These are phyloP conservation scores for Alectoria sarmentosa DNA, from an alignment of 495 filamentous ascomycete species.

Conservation along the genomic window DNA sequence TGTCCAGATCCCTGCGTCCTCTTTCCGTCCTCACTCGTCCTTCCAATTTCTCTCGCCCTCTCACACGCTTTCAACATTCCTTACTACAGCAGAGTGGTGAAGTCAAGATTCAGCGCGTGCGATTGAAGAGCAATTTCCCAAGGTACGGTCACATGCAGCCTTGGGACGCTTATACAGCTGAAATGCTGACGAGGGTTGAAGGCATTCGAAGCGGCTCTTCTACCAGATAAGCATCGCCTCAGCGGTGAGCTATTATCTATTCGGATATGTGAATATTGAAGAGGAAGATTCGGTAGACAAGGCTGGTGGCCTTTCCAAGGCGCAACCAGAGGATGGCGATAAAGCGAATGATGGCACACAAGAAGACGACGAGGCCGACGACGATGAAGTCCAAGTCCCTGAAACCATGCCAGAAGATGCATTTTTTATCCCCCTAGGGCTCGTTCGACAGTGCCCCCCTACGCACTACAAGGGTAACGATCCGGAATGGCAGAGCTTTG, in stretches of 20 bases:
- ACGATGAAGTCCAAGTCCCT: conserved; percentile 24
- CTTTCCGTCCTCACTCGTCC: conserved; percentile 21
- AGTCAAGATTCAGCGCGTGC: conserved; percentile 9
- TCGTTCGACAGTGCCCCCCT: conserved; percentile 41
- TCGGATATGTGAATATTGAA: conserved; percentile 2
- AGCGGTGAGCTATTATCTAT: neutral
- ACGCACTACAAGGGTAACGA: conserved; percentile 53
- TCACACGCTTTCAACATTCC: conserved; percentile 16
- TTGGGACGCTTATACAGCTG: neutral
- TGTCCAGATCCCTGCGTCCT: conserved; percentile 27
- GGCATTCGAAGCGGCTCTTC: neutral
- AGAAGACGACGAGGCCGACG: conserved; percentile 21
- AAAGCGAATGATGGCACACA: conserved; percentile 3
- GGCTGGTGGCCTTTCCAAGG: neutral
- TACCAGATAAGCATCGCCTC: neutral
- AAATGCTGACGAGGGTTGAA: conserved; percentile 1
- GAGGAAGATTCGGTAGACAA: conserved; percentile 15
- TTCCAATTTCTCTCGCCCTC: conserved; percentile 3
- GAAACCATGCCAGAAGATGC: conserved; percentile 30
- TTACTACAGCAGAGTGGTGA: conserved; percentile 15
- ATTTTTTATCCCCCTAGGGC: conserved; percentile 61
- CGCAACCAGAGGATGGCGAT: neutral
- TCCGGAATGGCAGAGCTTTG: conserved; percentile 65
- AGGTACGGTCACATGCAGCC: neutral
- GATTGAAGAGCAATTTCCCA: neutral